Base-by-base conservation (phyloP, 441 rosid species). In the Arabidopsis lyrata region DNA sequence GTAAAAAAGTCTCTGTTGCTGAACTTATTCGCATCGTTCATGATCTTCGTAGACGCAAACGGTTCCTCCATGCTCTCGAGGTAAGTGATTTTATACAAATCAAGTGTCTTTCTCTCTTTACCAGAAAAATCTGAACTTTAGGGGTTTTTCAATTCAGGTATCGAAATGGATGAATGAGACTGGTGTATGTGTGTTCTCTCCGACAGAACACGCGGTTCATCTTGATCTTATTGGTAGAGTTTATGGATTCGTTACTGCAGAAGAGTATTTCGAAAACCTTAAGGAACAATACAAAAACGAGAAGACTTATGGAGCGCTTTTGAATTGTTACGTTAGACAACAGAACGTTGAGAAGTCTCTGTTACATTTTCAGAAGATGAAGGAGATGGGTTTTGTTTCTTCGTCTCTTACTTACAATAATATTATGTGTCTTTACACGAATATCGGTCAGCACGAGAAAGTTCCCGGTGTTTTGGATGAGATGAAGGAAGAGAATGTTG, bases 21-120 rank as follows among this genome's bases (percentile, higher is more conserved):
- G 98, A 89, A 88, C 86, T 93, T 73, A 86, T 89, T 64, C 96
- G 94, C 47, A 86, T 93, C 39, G 76, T 93, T 61, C 92, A 78
- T 13, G 96, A 91, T 48, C 87, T 91, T 58, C 95, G 97, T 57
- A 77, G 82, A 80, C 85, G 97, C 55, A 88, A 82, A 63, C 89
- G 98, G 47, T 93, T 82, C 83, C 44, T 77, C 71, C 98, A 93
- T 54, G 94, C 98, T 22, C 91, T 93, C 20, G 86, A 93, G 97
- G 98, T 41, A 14, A 39, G 20, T 93, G 47, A 47, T 83, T 49
- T 20, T 20, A 36, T 20, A 8, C 16, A 47, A 55, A 76, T 20
- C 36, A 38, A 58, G 5, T 0, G 0, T 44, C 63, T 59, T 67
- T 62, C 64, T 24, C 42, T 53, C 52, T 62, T 48, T 38, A 55